A percentile compares a stretch with the other conserved stretches of the same genome.
These are phyloP conservation scores for Discostella stelligera DNA, from an alignment of 352 stramenopile genomes.

Conservation along the genomic window DNA sequence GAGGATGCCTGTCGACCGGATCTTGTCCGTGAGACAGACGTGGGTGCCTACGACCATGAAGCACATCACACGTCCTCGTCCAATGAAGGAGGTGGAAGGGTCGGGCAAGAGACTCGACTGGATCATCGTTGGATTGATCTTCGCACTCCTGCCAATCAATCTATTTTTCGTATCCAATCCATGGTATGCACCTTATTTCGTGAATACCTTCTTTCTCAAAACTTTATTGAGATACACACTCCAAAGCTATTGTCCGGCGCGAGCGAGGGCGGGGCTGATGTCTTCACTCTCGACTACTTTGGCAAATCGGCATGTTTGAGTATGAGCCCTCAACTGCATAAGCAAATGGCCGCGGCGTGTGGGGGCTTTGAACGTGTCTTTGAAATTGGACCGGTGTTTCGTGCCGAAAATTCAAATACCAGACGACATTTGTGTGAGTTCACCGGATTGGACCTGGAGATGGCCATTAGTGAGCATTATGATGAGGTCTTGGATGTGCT, in stretches of 20 bases:
- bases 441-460: constrained; percentile 99
- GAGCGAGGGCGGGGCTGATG: constrained; percentile 95
- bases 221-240: constrained; percentile 99
- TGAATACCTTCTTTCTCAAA: constrained; percentile 91
- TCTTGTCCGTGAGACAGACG: constrained; percentile 82
- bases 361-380: constrained; percentile 98
- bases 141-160: constrained; percentile 96
- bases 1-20: constrained; percentile 89
- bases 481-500: constrained; percentile 97
- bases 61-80: constrained; percentile 57
- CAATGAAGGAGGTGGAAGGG: constrained; percentile 70
- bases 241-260: constrained; percentile 97
- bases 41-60: constrained; percentile 74
- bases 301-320: constrained; percentile 94
- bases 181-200: constrained; percentile 96
- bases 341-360: constrained; percentile 98
- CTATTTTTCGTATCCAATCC: constrained; percentile 97
- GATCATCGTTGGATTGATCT: constrained; percentile 97
- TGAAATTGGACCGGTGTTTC: constrained; percentile 95
- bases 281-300: constrained; percentile 99
- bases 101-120: constrained; percentile 87
- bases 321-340: constrained; percentile 97
- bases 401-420: constrained; percentile 99
- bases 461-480: constrained; percentile 99
- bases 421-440: constrained; percentile 99